Evolutionary conservation across 371 early-diverging fungal genomes (phyloP).

Genomic region (Apophysomyces sp.): DNA sequence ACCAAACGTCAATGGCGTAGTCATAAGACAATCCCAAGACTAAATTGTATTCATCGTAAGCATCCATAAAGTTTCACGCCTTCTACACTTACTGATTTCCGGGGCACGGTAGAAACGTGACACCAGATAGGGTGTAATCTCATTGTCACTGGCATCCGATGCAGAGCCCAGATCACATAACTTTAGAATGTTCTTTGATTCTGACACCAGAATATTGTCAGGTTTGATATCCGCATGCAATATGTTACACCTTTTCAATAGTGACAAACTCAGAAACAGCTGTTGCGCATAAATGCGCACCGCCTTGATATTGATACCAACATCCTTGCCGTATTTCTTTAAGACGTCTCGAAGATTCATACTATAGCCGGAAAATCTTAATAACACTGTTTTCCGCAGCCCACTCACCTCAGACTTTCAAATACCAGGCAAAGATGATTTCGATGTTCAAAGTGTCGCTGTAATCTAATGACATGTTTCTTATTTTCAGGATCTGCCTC

Average conservation of each 20-base stretch:
- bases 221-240: constrained; percentile 99
- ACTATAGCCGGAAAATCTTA: constrained; percentile 27
- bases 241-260: constrained; percentile 79
- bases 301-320: constrained; percentile 90
- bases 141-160: constrained; percentile 81
- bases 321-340: constrained; percentile 91
- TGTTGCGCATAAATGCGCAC: constrained; percentile 93
- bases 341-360: constrained; percentile 93
- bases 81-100: constrained; percentile 82
- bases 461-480: constrained; percentile 83
- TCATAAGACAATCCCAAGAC: constrained; percentile 91
- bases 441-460: constrained; percentile 87
- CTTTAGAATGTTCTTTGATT: constrained; percentile 78
- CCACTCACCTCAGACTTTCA: constrained; percentile 75
- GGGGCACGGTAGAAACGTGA: constrained; percentile 99
- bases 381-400: not conserved
- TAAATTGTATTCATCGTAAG: constrained; percentile 13
- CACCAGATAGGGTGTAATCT: constrained; percentile 94
- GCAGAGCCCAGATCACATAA: constrained; percentile 96
- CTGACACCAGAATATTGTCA: constrained; percentile 92
- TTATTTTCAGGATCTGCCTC: constrained; percentile 85
- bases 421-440: constrained; percentile 94
- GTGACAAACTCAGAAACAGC: constrained; percentile 81
- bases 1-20: constrained; percentile 95
- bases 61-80: not conserved